Conservation (phyloP, 345 rosid species). For the Balakata baccata region DNA sequence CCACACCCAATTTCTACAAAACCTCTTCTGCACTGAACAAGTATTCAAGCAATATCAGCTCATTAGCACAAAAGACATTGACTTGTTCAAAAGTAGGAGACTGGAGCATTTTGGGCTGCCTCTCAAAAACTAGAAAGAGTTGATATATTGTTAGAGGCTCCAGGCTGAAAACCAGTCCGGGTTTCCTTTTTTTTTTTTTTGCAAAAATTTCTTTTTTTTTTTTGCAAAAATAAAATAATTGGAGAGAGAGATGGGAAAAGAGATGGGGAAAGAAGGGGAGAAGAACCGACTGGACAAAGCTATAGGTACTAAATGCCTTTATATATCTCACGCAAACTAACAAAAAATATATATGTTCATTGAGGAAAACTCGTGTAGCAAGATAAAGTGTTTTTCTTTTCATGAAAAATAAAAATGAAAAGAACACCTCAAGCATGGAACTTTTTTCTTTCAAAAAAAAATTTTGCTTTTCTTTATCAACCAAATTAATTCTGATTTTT, state of each 20-base stretch:
- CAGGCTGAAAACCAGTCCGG: no score
- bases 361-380: no score
- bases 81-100: slow-evolving; percentile 11
- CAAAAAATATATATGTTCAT: background rate
- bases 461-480: no score
- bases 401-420: no score
- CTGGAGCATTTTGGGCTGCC: slow-evolving; percentile 14
- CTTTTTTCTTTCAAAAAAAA: no score
- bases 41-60: slow-evolving; percentile 10
- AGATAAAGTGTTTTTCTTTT: no score
- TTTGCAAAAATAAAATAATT: slow-evolving; percentile 29
- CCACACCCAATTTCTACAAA: slow-evolving; percentile 16
- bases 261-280: background rate
- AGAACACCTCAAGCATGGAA: no score
- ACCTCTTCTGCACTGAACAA: slow-evolving; percentile 12
- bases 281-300: slow-evolving; percentile 23
- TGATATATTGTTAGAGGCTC: no score
- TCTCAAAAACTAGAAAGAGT: background rate
- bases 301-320: slow-evolving; percentile 14
- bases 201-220: background rate
- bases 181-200: background rate
- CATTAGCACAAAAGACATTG: slow-evolving; percentile 11
- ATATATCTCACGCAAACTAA: slow-evolving; percentile 20
- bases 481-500: no score
- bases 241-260: slow-evolving; percentile 20